A percentile compares a stretch with the other conserved stretches of the same genome.
These are phyloP conservation scores for Aspergillus brunneoviolaceus DNA, from an alignment of 2,329 filamentous ascomycete species.

Conservation along the genomic window DNA sequence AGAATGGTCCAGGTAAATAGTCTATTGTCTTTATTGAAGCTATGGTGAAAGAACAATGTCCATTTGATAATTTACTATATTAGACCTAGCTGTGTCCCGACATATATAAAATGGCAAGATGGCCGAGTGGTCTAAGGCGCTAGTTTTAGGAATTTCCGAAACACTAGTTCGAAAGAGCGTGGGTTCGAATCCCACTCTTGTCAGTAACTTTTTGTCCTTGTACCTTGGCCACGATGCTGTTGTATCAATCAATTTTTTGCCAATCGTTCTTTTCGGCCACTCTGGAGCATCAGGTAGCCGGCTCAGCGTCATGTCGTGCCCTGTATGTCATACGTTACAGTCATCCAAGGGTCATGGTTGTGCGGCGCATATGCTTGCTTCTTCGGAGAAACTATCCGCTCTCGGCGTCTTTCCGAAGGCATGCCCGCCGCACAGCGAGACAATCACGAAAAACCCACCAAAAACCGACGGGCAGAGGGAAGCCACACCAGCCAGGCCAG, in stretches of 20 bases:
- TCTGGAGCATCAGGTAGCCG: accelerated
- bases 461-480: constrained; percentile 10
- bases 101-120: not conserved
- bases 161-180: not conserved
- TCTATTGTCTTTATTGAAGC: too few species aligned
- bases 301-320: too few species aligned
- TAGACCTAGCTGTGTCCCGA: accelerated
- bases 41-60: not conserved
- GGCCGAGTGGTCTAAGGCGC: not conserved
- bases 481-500: constrained; percentile 8
- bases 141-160: not conserved
- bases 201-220: not conserved
- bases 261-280: not conserved
- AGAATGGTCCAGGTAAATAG: too few species aligned
- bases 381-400: constrained; percentile 20
- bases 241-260: not conserved
- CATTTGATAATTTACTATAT: not conserved
- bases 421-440: constrained; percentile 24
- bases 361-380: not conserved
- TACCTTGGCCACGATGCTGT: not conserved
- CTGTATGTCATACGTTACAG: too few species aligned
- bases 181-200: not conserved
- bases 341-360: not conserved
- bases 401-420: constrained; percentile 4
- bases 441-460: constrained; percentile 28